A percentile compares a stretch with the other conserved stretches of the same genome.
Conservation (phyloP, 2,329 filamentous ascomycete species). For the Fusarium devonianum region DNA sequence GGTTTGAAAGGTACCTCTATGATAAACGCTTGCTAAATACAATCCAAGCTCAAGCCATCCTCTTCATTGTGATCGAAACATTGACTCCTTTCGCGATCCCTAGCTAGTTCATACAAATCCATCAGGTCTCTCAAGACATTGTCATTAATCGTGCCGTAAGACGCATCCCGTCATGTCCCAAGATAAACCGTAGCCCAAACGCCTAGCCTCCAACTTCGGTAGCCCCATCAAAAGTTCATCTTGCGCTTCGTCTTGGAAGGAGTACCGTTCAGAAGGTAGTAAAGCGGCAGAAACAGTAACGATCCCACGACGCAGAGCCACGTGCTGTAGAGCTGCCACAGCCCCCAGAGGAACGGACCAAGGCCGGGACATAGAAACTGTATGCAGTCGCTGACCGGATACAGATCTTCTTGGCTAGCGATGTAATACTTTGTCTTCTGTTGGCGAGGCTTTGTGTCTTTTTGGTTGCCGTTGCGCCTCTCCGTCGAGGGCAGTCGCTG, state of each 20-base stretch:
- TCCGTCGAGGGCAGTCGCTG: slow-evolving; percentile 1
- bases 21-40: slow-evolving; percentile 4
- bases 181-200: background rate
- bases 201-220: background rate
- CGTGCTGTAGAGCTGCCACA: slow-evolving; percentile 71
- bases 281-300: slow-evolving; percentile 52
- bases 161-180: background rate
- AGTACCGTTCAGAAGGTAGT: slow-evolving; percentile 42
- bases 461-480: slow-evolving; percentile 19
- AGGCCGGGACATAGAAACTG: slow-evolving; percentile 73
- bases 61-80: background rate
- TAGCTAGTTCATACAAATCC: background rate
- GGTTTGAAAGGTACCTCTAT: background rate
- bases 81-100: background rate
- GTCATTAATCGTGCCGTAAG: slow-evolving; percentile 19
- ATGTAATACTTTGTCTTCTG: slow-evolving; percentile 69
- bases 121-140: slow-evolving; percentile 5
- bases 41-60: background rate
- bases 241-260: slow-evolving; percentile 21
- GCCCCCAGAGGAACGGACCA: slow-evolving; percentile 60
- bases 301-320: slow-evolving; percentile 67
- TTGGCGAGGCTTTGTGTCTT: slow-evolving; percentile 22
- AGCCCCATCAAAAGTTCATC: slow-evolving; percentile 13
- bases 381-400: slow-evolving; percentile 78
- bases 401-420: slow-evolving; percentile 78